Evolutionary conservation across 768 basidiomycete genomes (phyloP).

Genomic region (Krasilnikovozyma curviuscula): DNA sequence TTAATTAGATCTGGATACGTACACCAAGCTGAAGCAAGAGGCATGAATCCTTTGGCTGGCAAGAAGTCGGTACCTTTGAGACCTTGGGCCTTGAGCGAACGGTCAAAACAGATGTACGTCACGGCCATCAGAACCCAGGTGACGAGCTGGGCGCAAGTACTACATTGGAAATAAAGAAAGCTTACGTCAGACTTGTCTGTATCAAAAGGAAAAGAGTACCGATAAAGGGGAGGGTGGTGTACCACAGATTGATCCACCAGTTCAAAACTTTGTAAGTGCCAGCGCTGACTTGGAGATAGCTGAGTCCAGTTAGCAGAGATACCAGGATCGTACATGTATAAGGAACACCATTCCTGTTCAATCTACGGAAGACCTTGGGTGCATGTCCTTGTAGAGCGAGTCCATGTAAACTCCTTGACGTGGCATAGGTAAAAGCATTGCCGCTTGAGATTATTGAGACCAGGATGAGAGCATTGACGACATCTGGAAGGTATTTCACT

Average conservation of each 20-base stretch:
- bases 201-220: background rate
- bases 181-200: background rate
- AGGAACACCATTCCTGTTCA: too few species aligned
- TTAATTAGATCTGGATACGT: too few species aligned
- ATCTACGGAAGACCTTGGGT: too few species aligned
- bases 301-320: too few species aligned
- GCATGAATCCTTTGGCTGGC: background rate
- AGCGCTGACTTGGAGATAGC: background rate
- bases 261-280: background rate
- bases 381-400: too few species aligned
- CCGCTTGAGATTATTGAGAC: too few species aligned
- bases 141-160: background rate
- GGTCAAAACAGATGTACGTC: background rate
- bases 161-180: background rate
- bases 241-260: background rate
- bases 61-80: background rate
- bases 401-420: too few species aligned
- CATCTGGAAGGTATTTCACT: too few species aligned
- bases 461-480: too few species aligned
- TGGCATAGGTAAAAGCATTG: too few species aligned
- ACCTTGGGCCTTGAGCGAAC: background rate
- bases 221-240: background rate
- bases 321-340: too few species aligned
- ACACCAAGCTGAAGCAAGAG: background rate
- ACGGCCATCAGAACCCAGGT: background rate